phyloP scores from a whole-genome alignment of 345 rosid species.

The Rhodomyrtus tomentosa region DNA sequence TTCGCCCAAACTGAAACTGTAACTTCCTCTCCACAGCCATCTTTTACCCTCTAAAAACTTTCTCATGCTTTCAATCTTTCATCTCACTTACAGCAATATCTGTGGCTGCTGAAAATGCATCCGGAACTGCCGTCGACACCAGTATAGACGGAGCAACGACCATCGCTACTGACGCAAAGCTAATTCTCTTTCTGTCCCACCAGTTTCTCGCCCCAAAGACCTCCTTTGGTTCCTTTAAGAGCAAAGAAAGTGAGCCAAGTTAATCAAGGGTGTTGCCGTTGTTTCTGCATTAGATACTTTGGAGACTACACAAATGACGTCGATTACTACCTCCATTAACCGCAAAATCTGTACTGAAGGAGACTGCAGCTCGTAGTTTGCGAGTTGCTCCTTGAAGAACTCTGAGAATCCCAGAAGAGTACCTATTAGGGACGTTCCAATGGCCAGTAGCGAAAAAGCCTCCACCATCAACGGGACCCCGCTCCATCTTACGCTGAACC shows the following conservation, averaged over 20 bases:
- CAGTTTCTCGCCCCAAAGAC: constrained; percentile 2
- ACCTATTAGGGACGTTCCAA: constrained; percentile 50
- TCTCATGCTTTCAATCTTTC: background rate
- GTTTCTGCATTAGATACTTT: background rate
- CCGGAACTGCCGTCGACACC: constrained; percentile 41
- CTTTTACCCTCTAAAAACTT: background rate
- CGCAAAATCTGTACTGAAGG: constrained; percentile 1
- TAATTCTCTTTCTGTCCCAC: constrained; percentile 32
- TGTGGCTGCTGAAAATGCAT: constrained; percentile 57
- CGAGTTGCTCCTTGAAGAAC: constrained; percentile 56
- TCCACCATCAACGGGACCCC: constrained; percentile 48
- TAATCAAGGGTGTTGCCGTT: background rate
- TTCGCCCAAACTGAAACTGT: background rate
- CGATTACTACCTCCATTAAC: constrained; percentile 1
- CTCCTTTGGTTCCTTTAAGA: constrained; percentile 4
- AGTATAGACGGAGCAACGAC: constrained; percentile 36
- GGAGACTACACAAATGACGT: background rate
- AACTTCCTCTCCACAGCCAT: background rate
- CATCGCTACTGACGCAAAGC: constrained; percentile 32
- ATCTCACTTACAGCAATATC: constrained; percentile 43
- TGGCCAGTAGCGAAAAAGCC: constrained; percentile 52
- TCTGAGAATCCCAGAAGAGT: constrained; percentile 50
- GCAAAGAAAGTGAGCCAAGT: background rate
- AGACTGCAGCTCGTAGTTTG: constrained; percentile 3
- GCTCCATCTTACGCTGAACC: constrained; percentile 34